A percentile compares a stretch with the other conserved stretches of the same genome.
phyloP scores from a whole-genome alignment of 2,329 filamentous ascomycete genomes.

The Penicillium decumbens region DNA sequence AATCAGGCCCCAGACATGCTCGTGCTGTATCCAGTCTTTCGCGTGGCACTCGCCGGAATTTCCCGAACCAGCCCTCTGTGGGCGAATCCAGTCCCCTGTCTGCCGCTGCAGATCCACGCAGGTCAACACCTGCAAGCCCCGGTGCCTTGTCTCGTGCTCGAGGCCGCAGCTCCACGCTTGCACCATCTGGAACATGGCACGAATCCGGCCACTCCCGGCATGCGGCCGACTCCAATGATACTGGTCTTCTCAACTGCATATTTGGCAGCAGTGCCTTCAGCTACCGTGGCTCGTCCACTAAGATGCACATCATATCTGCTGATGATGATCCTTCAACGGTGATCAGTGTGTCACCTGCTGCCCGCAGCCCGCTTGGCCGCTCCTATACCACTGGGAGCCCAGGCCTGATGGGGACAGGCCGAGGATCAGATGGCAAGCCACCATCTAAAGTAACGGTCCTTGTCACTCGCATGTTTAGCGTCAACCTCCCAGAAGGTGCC shows the following conservation, averaged over 20 bases:
- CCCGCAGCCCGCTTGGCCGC: conserved; percentile 35
- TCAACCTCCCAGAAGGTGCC: conserved; percentile 48
- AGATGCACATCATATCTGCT: conserved; percentile 54
- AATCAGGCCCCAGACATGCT: conserved; percentile 30
- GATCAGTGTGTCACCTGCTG: conserved; percentile 25
- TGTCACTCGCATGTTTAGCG: conserved; percentile 57
- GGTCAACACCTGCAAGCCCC: conserved; percentile 30
- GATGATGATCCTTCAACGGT: conserved; percentile 32
- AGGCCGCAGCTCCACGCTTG: conserved; percentile 45
- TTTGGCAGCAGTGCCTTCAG: conserved; percentile 57
- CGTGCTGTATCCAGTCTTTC: conserved; percentile 39
- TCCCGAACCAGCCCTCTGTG: conserved; percentile 33
- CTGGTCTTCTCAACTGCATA: conserved; percentile 53
- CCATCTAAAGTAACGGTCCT: conserved; percentile 51
- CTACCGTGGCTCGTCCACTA: conserved; percentile 56
- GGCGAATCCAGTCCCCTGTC: conserved; percentile 34
- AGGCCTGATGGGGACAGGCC: conserved; percentile 23
- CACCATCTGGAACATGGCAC: conserved; percentile 30
- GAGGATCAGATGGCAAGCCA: conserved; percentile 34
- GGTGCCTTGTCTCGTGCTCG: conserved; percentile 39
- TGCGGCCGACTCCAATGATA: conserved; percentile 49
- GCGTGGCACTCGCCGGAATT: conserved; percentile 32
- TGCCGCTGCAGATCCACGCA: conserved; percentile 30
- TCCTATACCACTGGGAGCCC: conserved; percentile 38
- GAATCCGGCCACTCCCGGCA: conserved; percentile 37